These are phyloP conservation scores for Sporisorium iseilematis-ciliati DNA, from an alignment of 1,284 basidiomycete species.

Conservation along the genomic window DNA sequence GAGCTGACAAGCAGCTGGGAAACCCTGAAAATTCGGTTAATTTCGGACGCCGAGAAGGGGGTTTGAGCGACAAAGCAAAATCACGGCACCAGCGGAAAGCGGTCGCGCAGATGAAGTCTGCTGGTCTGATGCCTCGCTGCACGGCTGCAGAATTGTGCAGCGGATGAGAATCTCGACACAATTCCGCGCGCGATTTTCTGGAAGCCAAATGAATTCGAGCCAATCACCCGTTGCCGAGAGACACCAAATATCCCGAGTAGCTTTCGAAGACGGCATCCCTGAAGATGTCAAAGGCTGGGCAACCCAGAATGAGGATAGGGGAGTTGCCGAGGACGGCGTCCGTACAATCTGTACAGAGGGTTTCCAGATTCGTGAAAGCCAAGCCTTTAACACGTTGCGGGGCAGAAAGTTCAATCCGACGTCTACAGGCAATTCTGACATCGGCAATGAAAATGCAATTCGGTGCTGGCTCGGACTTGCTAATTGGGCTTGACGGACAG, in stretches of 20 bases:
- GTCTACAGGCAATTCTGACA: not conserved
- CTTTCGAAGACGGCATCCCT: too few species aligned
- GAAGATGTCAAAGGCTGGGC: too few species aligned
- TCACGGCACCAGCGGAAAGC: not conserved
- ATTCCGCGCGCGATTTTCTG: not conserved
- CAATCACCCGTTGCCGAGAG: not conserved
- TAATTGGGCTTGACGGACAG: too few species aligned
- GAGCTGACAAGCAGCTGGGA: too few species aligned
- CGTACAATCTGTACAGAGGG: too few species aligned
- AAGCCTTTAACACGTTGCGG: not conserved
- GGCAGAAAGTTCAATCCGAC: not conserved
- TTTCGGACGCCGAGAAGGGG: too few species aligned
- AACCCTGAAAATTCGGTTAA: too few species aligned
- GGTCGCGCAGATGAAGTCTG: not conserved
- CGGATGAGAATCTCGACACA: not conserved
- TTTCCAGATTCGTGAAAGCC: too few species aligned
- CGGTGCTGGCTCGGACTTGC: slow-evolving; percentile 6
- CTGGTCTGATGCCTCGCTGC: not conserved
- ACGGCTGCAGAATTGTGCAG: not conserved
- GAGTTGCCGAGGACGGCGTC: too few species aligned
- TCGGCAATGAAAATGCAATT: not conserved
- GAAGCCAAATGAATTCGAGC: not conserved
- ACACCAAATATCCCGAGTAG: not conserved
- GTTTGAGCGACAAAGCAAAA: too few species aligned
- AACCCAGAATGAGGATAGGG: too few species aligned